These are phyloP conservation scores for Ustilago tritici DNA, from an alignment of 1,284 basidiomycete species.

Conservation along the genomic window DNA sequence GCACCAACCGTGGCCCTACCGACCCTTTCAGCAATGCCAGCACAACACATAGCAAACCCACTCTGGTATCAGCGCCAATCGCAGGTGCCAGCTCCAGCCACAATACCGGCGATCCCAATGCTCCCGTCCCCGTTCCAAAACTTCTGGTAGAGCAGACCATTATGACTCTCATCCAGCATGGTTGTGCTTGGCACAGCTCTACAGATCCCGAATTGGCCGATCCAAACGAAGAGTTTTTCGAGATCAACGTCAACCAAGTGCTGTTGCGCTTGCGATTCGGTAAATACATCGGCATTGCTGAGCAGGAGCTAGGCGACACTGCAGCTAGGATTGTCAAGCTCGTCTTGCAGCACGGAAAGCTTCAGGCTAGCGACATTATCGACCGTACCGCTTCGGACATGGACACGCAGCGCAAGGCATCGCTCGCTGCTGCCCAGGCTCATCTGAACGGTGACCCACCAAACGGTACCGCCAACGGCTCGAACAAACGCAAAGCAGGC, in stretches of 20 bases:
- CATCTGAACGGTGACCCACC: slow-evolving; percentile 18
- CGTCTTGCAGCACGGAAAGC: slow-evolving; percentile 86
- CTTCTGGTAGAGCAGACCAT: slow-evolving; percentile 80
- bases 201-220: slow-evolving; percentile 45
- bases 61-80: slow-evolving; percentile 33
- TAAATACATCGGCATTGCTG: slow-evolving; percentile 81
- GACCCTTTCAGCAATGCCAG: slow-evolving; percentile 36
- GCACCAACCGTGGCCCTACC: slow-evolving; percentile 37
- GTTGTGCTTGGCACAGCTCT: slow-evolving; percentile 72
- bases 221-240: slow-evolving; percentile 67
- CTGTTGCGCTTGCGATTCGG: slow-evolving; percentile 69
- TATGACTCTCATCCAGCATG: slow-evolving; percentile 89
- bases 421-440: slow-evolving; percentile 9
- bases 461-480: slow-evolving; percentile 22
- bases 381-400: slow-evolving; percentile 71
- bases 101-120: slow-evolving; percentile 73
- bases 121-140: slow-evolving; percentile 74
- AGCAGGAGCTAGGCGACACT: slow-evolving; percentile 75
- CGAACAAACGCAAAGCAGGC: slow-evolving; percentile 46
- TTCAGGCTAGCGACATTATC: slow-evolving; percentile 80
- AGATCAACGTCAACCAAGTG: slow-evolving; percentile 70
- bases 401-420: slow-evolving; percentile 18
- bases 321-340: slow-evolving; percentile 71
- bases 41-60: slow-evolving; percentile 28
- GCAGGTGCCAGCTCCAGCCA: slow-evolving; percentile 44